Percentiles rank a stretch among this genome's conserved stretches.
These are phyloP conservation scores for Platanthera guangdongensis DNA, from an alignment of 106 monocot genomes.

Conservation along the genomic window DNA sequence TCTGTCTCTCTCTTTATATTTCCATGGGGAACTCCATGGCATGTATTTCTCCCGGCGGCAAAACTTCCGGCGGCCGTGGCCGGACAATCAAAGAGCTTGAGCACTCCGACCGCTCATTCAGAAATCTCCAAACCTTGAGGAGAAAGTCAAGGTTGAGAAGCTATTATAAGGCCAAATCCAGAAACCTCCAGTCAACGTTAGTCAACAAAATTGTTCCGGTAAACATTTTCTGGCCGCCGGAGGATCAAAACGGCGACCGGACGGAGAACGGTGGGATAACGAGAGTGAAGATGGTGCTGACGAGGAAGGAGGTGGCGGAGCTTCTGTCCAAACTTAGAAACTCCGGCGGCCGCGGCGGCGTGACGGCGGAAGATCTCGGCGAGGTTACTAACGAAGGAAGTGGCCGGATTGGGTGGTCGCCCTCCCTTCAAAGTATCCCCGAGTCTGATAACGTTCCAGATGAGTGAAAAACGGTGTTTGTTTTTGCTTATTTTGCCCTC, in stretches of 20 bases:
- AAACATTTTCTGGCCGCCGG: not conserved
- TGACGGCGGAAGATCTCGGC: not conserved
- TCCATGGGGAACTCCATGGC: not conserved
- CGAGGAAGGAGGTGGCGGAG: not conserved
- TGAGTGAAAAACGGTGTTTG: not conserved
- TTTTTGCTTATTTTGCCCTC: no score
- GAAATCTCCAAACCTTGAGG: not conserved
- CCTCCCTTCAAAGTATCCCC: not conserved
- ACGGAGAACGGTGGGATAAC: not conserved
- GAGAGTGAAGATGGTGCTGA: conserved; percentile 2
- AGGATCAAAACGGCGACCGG: not conserved
- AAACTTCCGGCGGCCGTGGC: not conserved
- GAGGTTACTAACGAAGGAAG: not conserved
- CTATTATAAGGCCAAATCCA: not conserved
- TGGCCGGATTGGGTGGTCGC: not conserved
- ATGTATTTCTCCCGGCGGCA: not conserved
- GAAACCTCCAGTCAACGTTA: not conserved
- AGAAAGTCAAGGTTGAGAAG: not conserved
- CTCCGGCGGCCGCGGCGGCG: not conserved
- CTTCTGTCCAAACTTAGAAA: not conserved
- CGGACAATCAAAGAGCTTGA: not conserved
- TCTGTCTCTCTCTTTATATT: not conserved
- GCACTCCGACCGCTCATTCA: not conserved
- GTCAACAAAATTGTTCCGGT: not conserved
- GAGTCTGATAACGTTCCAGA: not conserved